Base-by-base conservation (phyloP, 2,329 filamentous ascomycete species). In the Knufia petricola region DNA sequence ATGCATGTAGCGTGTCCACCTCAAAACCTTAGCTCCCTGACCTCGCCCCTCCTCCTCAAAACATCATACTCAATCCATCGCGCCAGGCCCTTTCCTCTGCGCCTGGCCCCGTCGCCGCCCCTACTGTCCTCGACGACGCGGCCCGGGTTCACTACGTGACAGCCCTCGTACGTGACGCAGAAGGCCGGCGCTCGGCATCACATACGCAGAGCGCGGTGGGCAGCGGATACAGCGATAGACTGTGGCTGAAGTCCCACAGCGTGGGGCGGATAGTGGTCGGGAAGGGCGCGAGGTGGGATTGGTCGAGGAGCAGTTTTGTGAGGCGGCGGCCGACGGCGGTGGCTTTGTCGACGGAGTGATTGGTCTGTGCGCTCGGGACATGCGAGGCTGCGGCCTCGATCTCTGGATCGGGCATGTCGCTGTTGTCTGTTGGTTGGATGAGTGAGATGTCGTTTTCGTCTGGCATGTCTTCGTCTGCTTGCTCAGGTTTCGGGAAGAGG, bases 141-240 rank as follows among this genome's bases (percentile, higher is more conserved):
- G 4, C 88, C 87, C 0, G 92, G 89, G 63, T 98, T 98, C 77
- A 98, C 82, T 28, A 95, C 89, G 68, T 92, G 86, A 61, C 92
- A 96, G 0, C 89, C 90, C 66, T 95, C 90, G 61, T 96, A 96
- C 12, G 86, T 94, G 55, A 95, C 72, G 47, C 84, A 84, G 61
- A 95, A 98, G 0, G 87, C 76, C 12, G 85, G 82, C 8, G 84
- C 82, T 89, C 86, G 0, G 84, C 73, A 66, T 98, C 92, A 1
- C 87, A 82, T 3, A 98, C 68, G 13, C 94, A 78, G 60, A 96
- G 71, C 1, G 85, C 81, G 17, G 86, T 90, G 1, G 92, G 92
- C 23, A 96, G 68, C 7, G 90, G 92, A 64, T 95, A 96, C 19
- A 98, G 69, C 48, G 87, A 83, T 55, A 96, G 66, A 2, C 84